Percentiles rank a stretch among this genome's conserved stretches.
These are phyloP conservation scores for Ophiocordyceps sinensis DNA, from an alignment of 2,329 filamentous ascomycete species.

Conservation along the genomic window DNA sequence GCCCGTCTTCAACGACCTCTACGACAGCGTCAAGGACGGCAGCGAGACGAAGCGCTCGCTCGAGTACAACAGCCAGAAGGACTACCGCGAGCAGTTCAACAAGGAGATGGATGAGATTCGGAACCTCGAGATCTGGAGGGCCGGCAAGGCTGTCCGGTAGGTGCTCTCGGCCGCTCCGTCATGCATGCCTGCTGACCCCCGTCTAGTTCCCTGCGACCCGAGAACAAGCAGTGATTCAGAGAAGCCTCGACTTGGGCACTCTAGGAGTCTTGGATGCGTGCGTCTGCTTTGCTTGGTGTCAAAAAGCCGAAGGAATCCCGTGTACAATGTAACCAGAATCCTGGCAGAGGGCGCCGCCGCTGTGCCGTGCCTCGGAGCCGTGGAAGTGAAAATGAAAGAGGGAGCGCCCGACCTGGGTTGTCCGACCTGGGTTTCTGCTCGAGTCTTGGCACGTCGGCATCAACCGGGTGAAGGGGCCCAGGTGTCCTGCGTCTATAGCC, in stretches of 20 bases:
- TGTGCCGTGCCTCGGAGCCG: too few relatives aligned
- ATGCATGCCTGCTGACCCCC: slow-evolving; percentile 9
- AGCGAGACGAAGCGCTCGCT: slow-evolving; percentile 92
- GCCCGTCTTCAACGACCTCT: slow-evolving; percentile 96
- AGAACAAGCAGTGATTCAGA: slow-evolving; percentile 60
- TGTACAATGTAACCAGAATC: background rate
- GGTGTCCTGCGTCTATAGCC: too few relatives aligned
- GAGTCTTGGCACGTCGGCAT: too few relatives aligned
- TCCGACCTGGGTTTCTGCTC: too few relatives aligned
- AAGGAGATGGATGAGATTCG: slow-evolving; percentile 98
- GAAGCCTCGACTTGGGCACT: background rate
- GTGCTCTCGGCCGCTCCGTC: background rate
- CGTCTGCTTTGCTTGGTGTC: background rate
- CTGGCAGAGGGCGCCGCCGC: too few relatives aligned
- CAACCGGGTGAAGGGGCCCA: too few relatives aligned
- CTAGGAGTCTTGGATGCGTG: background rate
- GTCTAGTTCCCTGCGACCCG: slow-evolving; percentile 58
- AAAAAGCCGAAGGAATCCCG: background rate
- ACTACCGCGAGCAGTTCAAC: slow-evolving; percentile 97
- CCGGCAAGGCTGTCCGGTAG: slow-evolving; percentile 89
- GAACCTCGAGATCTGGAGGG: slow-evolving; percentile 96
- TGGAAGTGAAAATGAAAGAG: too few relatives aligned
- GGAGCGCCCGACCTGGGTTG: too few relatives aligned
- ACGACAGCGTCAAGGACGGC: slow-evolving; percentile 82
- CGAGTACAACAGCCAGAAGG: slow-evolving; percentile 88